Base-by-base conservation (phyloP, 257 asterid genomes). In the Rauvolfia tetraphylla region DNA sequence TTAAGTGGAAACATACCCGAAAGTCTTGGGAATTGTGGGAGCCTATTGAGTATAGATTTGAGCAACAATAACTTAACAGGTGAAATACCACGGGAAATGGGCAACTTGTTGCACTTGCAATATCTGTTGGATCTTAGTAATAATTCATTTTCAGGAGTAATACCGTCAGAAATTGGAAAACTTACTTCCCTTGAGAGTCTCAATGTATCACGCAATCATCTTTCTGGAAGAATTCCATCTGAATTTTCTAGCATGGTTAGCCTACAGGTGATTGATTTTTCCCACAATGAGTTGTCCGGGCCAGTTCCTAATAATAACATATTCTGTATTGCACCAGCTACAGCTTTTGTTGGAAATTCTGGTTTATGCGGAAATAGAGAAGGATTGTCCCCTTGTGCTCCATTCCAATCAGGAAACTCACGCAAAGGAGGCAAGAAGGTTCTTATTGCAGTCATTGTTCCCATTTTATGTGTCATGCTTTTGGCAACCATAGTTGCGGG, bases 281-380 rank as follows among this genome's bases (percentile, higher is more conserved):
- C 97, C 61, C 57, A 82, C 88, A 94, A 94, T 77, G 71, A 84
- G 49, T 81, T 94, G 78, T 89, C 96, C 2, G 95, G 95, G 71
- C 89, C 81, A 49, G 76, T 90, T 79, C 98, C 98, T 3, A 67
- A 53, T 3, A 81, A 80, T 36, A 79, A 63, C 75, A 54, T 65
- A 71, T 94, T 94, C 85, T 80, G 22, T 5, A 53, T 41, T 31
- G 90, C 90, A 54, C 67, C 92, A 8, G 85, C 84, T 51, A 39
- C 78, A 44, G 86, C 90, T 69, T 94, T 80, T 74, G 25, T 31
- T 7, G 96, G 81, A 22, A 94, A 94, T 74, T 22, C 82, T 5
- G 95, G 90, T 49, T 68, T 94, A 67, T 94, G 98, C 81, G 97
- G 97, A 78, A 73, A 84, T 68, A 83, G 79, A 84, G 79, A 80